Conservation (phyloP, 1,139 yeast genomes). For the Geotrichum cucujoidarum region DNA sequence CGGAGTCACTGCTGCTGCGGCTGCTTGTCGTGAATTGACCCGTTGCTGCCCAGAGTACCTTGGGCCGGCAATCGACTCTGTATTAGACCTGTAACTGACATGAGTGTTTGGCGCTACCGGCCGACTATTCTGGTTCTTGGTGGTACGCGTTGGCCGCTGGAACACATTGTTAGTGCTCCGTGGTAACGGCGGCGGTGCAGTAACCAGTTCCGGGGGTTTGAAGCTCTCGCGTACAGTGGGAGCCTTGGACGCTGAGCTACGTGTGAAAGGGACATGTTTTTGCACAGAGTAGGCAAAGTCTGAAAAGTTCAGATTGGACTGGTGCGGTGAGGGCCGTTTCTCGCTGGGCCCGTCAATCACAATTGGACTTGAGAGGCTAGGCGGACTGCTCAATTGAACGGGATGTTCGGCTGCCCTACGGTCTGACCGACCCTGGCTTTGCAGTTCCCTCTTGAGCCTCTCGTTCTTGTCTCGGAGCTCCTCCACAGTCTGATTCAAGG, state of each 20-base stretch:
- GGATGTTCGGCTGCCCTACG: neutral
- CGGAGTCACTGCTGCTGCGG: too few relatives aligned
- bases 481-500: neutral
- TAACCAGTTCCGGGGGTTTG: neutral
- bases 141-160: too few relatives aligned
- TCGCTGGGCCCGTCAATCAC: neutral
- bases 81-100: too few relatives aligned
- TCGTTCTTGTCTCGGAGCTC: neutral
- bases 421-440: neutral
- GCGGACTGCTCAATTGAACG: neutral
- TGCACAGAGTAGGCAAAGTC: constrained; percentile 14
- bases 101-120: neutral
- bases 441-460: constrained; percentile 4
- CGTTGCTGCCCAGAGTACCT: too few relatives aligned
- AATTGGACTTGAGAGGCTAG: neutral
- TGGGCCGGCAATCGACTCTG: too few relatives aligned
- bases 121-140: neutral
- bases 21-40: too few relatives aligned
- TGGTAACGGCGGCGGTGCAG: neutral
- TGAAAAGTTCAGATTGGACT: too few relatives aligned
- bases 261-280: constrained; percentile 5
- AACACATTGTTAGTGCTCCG: too few relatives aligned
- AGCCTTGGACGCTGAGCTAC: neutral
- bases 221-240: neutral
- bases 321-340: too few relatives aligned